These are phyloP conservation scores for Strigomonas culicis DNA, from an alignment of 208 protist genomes.

Conservation along the genomic window DNA sequence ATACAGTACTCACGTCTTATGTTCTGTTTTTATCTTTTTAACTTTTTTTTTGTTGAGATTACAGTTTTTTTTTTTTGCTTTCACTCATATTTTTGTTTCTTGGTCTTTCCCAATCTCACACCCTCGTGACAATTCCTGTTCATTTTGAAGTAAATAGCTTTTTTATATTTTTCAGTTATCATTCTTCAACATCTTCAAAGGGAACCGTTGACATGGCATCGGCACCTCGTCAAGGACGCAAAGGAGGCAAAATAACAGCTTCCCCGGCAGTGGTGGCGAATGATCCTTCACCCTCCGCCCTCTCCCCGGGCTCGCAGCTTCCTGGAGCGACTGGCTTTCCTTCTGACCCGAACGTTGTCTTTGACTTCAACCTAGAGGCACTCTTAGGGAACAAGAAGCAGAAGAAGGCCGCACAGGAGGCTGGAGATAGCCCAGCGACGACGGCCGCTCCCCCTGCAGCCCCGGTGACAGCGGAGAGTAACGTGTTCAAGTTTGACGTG, in stretches of 20 bases:
- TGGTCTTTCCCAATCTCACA: background rate
- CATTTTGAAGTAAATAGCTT: background rate
- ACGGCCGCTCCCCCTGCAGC: conserved; percentile 11
- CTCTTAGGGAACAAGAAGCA: conserved; percentile 6
- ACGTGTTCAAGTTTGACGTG: conserved; percentile 85
- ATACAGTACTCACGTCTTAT: background rate
- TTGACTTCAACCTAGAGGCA: conserved; percentile 10
- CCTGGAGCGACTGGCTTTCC: conserved; percentile 11
- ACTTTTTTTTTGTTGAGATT: background rate
- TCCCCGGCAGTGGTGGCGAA: conserved; percentile 41
- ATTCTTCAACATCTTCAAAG: too few species aligned
- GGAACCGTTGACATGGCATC: background rate
- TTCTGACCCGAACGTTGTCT: conserved; percentile 12
- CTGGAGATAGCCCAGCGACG: conserved; percentile 6
- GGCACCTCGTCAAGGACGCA: conserved; percentile 72
- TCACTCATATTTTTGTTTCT: background rate
- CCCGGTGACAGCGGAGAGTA: conserved; percentile 22
- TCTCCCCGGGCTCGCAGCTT: conserved; percentile 57
- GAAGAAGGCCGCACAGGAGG: conserved; percentile 5
- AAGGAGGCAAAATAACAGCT: conserved; percentile 80
- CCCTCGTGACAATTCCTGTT: background rate
- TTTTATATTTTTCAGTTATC: background rate
- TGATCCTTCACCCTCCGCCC: conserved; percentile 31
- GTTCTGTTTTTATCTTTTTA: background rate
- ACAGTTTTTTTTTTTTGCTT: background rate